Evolutionary conservation across 768 basidiomycete genomes (phyloP).

Genomic region (Dacryopinax primogenitus): DNA sequence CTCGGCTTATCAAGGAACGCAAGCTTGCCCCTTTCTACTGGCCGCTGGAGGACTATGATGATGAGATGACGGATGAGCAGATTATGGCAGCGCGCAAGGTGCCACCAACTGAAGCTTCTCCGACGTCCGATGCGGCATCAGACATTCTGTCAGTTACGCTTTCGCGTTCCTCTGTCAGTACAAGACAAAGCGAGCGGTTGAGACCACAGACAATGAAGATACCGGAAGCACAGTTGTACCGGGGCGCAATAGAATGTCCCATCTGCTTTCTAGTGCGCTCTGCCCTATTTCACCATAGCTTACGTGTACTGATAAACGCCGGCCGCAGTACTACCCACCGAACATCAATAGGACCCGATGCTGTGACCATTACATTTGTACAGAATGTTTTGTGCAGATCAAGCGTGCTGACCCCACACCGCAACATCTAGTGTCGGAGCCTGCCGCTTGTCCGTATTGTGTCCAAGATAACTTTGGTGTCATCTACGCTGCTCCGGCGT

Average conservation of each 20-base stretch:
- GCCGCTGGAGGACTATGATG: constrained; percentile 85
- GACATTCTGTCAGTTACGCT: constrained; percentile 37
- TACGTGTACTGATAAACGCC: constrained; percentile 15
- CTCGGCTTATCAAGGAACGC: constrained; percentile 75
- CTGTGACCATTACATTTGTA: constrained; percentile 97
- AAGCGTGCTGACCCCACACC: constrained; percentile 90
- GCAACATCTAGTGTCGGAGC: constrained; percentile 91
- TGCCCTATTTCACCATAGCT: constrained; percentile 18
- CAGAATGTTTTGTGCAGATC: constrained; percentile 98
- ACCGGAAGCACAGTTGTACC: constrained; percentile 70
- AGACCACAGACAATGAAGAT: constrained; percentile 25
- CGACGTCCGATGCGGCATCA: constrained; percentile 30
- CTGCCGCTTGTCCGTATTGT: constrained; percentile 94
- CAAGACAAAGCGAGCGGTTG: not conserved
- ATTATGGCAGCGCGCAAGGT: constrained; percentile 72
- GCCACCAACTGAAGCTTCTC: constrained; percentile 28
- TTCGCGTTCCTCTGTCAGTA: constrained; percentile 18
- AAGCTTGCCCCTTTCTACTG: constrained; percentile 92
- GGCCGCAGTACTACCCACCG: constrained; percentile 77
- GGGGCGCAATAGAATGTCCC: constrained; percentile 83
- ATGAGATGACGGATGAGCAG: constrained; percentile 77
- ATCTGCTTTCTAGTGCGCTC: constrained; percentile 87
- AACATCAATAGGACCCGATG: constrained; percentile 97
- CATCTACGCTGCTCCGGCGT: constrained; percentile 67
- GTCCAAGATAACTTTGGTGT: constrained; percentile 96